These are phyloP conservation scores for Raphidocelis subcapitata DNA, from an alignment of 139 green algal species.

Conservation along the genomic window DNA sequence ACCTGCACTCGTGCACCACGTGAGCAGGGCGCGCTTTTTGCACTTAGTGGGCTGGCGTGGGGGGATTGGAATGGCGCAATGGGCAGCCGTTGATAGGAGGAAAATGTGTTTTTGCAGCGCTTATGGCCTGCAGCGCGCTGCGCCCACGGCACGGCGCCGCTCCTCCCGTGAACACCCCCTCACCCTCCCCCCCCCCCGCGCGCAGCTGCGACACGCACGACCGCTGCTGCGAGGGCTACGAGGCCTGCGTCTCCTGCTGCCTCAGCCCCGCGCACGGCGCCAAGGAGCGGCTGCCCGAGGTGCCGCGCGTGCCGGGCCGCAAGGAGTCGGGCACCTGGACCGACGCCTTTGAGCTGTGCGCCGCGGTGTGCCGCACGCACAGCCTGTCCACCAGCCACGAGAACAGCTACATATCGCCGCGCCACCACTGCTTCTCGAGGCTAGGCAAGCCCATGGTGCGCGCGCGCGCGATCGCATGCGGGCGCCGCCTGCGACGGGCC, in stretches of 20 bases:
- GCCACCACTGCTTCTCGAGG: slow-evolving; percentile 74
- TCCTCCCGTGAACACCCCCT: neutral
- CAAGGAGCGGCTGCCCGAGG: slow-evolving; percentile 29
- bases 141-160: too few relatives aligned
- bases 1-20: slow-evolving; percentile 50
- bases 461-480: neutral
- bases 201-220: slow-evolving; percentile 62
- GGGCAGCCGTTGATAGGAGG: too few relatives aligned
- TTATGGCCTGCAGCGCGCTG: too few relatives aligned
- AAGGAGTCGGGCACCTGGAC: slow-evolving; percentile 59
- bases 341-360: slow-evolving; percentile 70
- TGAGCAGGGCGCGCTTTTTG: slow-evolving; percentile 7
- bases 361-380: slow-evolving; percentile 66
- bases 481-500: too few relatives aligned
- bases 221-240: slow-evolving; percentile 72
- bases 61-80: too few relatives aligned
- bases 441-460: slow-evolving; percentile 44
- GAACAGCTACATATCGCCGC: slow-evolving; percentile 70
- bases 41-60: too few relatives aligned
- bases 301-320: slow-evolving; percentile 20
- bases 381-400: slow-evolving; percentile 74
- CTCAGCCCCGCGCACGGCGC: slow-evolving; percentile 47
- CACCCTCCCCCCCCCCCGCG: neutral
- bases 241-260: slow-evolving; percentile 85
- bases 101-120: too few relatives aligned